Conservation (phyloP, 2,329 filamentous ascomycete species). For the Penicillium sp. region DNA sequence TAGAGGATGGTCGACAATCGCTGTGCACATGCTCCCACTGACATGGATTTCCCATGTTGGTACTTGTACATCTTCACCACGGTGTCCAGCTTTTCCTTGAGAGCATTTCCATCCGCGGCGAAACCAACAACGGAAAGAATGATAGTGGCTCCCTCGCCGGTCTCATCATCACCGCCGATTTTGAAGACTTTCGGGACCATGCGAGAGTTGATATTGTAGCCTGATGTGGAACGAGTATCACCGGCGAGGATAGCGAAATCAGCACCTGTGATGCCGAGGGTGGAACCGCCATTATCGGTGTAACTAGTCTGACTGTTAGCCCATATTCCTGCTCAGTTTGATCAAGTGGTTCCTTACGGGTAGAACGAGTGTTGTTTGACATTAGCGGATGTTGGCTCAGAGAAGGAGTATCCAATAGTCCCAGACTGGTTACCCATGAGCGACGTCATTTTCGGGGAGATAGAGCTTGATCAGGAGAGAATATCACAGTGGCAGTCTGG, state of each 20-base stretch:
- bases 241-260: slow-evolving; percentile 96
- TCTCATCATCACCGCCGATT: slow-evolving; percentile 85
- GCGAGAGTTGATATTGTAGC: slow-evolving; percentile 98
- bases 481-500: not conserved
- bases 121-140: slow-evolving; percentile 94
- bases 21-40: slow-evolving; percentile 89
- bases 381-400: slow-evolving; percentile 49
- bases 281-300: slow-evolving; percentile 96
- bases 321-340: not conserved
- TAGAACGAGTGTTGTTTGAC: slow-evolving; percentile 75
- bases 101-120: slow-evolving; percentile 86
- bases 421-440: slow-evolving; percentile 51
- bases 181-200: slow-evolving; percentile 95
- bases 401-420: slow-evolving; percentile 61
- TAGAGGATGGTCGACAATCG: slow-evolving; percentile 94
- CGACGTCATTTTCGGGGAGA: slow-evolving; percentile 50
- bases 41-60: slow-evolving; percentile 96
- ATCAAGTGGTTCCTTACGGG: slow-evolving; percentile 61
- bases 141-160: slow-evolving; percentile 80
- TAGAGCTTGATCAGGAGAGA: not conserved
- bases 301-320: slow-evolving; percentile 53
- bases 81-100: slow-evolving; percentile 90
- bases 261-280: slow-evolving; percentile 86
- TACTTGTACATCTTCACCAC: slow-evolving; percentile 99
- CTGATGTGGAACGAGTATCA: slow-evolving; percentile 91